Evolutionary conservation across 495 filamentous ascomycete genomes (phyloP), one percentile per base, ranked within the genome.

Genomic region (Trypethelium eluteriae): DNA sequence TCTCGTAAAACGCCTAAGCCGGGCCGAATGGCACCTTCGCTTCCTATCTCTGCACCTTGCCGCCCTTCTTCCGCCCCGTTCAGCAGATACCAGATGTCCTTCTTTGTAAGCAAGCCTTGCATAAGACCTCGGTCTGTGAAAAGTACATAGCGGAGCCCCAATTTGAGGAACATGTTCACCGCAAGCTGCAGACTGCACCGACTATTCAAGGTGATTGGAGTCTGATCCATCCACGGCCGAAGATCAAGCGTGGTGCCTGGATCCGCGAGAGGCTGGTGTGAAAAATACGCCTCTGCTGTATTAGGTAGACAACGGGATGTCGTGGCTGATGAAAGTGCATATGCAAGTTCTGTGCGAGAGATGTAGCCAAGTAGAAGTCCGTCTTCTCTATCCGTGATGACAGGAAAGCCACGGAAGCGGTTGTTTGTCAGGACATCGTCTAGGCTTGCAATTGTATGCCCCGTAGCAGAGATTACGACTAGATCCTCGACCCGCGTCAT

Each of bases 171-270:
- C 83, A 98, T 92, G 46, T 84, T 87, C 16, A 93, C 85, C 3
- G 91, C 90, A 39, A 98, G 82, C 71, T 90, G 84, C 65, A 98
- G 84, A 62, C 82, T 88, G 62, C 83, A 84, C 53, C 87, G 83
- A 41, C 84, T 84, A 39, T 90, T 89, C 12, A 98, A 82, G 0
- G 95, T 97, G 39, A 98, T 89, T 2, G 94, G 94, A 0, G 94
- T 98, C 73, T 96, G 92, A 74, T 98, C 94, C 90, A 98, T 96
- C 93, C 93, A 98, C 5, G 91, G 92, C 14, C 93, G 81, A 7
- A 98, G 81, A 74, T 98, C 93, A 46, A 98, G 81, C 0, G 87
- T 92, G 9, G 86, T 83, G n/a, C 81, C 76, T 2, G 89, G 87
- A 69, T 96, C 91, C 0, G 89, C 88, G 64, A 90, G 85, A 12